Base-by-base conservation (phyloP, 2,329 filamentous ascomycete genomes). In the Ophiostoma triangulosporum region DNA sequence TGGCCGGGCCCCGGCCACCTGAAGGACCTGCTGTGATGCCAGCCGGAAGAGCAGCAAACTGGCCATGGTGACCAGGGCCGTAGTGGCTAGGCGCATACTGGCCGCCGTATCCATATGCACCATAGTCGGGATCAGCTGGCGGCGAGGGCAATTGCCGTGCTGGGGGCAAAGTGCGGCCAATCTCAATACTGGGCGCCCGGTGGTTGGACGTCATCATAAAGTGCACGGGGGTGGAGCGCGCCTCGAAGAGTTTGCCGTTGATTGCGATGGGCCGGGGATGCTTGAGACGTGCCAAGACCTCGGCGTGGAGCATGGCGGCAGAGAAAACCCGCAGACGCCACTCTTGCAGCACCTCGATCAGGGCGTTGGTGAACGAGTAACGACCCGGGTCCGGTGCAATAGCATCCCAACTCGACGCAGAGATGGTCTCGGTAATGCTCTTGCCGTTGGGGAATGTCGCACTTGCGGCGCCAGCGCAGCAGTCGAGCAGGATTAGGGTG, bases 121-220 rank as follows among this genome's bases (percentile, higher is more conserved):
- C 54, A 51, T 57, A 20, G 54, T 58, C 31, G 4, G 57, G 54
- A 5, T 66, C 63, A 6, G 62, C 60, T 3, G 68, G 66, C 15
- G 68, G 69, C 5, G 69, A 68, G 2, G 68, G 64, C 0, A 70
- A 66, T n/a, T 64, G 60, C 32, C 60, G 62, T 22, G 65, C 64
- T 4, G 60, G 55, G 4, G 68, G 60, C 3, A 70, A 40, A 14
- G 69, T 63, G 24, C 70, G 68, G 6, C 71, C 71, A 33, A 80
- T 64, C 60, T 80, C 76, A 43, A 81, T 80, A 54, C 77, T 80
- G 0, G 75, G 75, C 1, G 74, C 75, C 55, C 70, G 76, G 61
- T 80, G 76, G 55, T 80, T 78, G 17, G 75, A 70, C 2, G 77
- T 80, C 76, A 80, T 80, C 74, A 80, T 80, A 59, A 80, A 80